Base-by-base conservation (phyloP, 2,329 filamentous ascomycete species). In the Beauveria sp. region DNA sequence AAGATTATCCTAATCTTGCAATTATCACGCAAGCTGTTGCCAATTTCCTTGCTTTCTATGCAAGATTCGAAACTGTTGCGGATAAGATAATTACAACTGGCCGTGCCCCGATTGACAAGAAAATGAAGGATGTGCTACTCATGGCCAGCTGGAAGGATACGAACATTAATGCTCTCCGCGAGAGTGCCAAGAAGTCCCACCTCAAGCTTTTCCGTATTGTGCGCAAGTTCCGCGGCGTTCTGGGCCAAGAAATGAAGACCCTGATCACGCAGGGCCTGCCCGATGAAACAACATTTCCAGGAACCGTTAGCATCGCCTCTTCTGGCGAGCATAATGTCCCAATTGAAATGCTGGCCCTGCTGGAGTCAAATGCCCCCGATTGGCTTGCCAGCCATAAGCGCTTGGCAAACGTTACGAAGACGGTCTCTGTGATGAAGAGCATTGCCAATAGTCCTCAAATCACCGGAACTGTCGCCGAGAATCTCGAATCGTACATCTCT, bases 91-190 rank as follows among this genome's bases (percentile, higher is more conserved):
- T 97, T 42, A 76, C 77, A 22, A 84, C 84, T 50, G 89, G 88
- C n/a, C 85, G 91, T 61, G 77, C 80, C 7, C 80, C 83, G 0
- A 81, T 98, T n/a, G 93, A 98, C 72, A 96, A 92, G 74, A 87
- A 91, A 62, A 91, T 98, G 82, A 93, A 89, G 71, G 90, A 98
- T 67, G 87, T 97, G n/a, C 83, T 99, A 18, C 85, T 96, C 58
- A 79, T 99, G 68, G 92, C 93, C 8, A 97, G 92, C 73, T 99
- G 96, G 96, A 97, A 96, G 73, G 95, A 99, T 68, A 96, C 91
- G 24, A 99, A 98, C 69, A 96, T 99, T 64, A 88, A 88, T 53
- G 90, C 91, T 1, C 78, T 99, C 18, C 85, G 88, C 66, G 92
- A 97, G 70, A 98, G 93, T 73, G 92, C 95, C 1, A 88, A 89